Conservation (phyloP, 345 rosid genomes). For the Viola odorata region DNA sequence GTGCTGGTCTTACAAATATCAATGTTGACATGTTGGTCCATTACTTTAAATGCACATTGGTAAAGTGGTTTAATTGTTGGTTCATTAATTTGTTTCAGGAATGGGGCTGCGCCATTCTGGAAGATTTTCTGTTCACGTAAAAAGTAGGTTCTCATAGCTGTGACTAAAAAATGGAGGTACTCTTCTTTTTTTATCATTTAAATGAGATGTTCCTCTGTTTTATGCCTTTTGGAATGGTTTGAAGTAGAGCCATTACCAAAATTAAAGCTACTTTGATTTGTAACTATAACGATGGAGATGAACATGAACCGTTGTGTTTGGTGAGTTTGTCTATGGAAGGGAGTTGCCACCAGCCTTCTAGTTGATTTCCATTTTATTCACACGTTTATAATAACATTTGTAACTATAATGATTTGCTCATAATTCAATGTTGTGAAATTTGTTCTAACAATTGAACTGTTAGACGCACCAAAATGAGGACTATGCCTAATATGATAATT, state of each 20-base stretch:
- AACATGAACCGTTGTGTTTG: not conserved
- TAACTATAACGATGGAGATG: slow-evolving; percentile 7
- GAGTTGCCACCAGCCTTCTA: slow-evolving; percentile 17
- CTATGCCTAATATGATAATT: too few relatives aligned
- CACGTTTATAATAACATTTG: not conserved
- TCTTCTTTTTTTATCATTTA: too few relatives aligned
- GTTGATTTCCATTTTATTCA: not conserved
- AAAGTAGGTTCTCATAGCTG: not conserved
- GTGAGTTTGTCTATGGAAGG: slow-evolving; percentile 12
- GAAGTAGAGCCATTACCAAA: slow-evolving; percentile 2
- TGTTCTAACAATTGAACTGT: not conserved
- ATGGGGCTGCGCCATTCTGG: not conserved
- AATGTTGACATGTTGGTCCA: not conserved
- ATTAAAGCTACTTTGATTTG: slow-evolving; percentile 7
- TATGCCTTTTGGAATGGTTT: not conserved
- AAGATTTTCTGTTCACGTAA: not conserved
- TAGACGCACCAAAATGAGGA: too few relatives aligned
- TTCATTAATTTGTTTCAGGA: not conserved
- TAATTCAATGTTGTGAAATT: too few relatives aligned
- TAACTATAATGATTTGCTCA: not conserved
- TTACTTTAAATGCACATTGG: too few relatives aligned
- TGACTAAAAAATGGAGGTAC: not conserved
- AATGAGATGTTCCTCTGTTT: not conserved
- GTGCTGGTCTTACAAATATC: not conserved
- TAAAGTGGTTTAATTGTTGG: too few relatives aligned